These are phyloP conservation scores for Dothiorella sarmentorum DNA, from an alignment of 2,329 filamentous ascomycete species.

Conservation along the genomic window DNA sequence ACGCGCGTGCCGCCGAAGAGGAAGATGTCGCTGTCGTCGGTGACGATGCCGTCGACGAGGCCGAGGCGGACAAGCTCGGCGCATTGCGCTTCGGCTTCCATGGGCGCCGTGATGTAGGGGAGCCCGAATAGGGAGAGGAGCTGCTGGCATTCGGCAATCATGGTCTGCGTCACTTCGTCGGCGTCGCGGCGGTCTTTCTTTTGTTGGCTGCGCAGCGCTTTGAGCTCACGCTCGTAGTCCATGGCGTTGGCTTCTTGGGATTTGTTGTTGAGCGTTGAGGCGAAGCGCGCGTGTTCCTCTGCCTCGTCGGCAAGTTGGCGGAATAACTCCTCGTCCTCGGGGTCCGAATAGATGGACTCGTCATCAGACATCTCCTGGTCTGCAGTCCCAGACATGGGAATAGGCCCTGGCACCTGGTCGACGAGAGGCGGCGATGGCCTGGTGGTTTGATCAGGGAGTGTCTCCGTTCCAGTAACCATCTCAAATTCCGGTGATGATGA, in stretches of 20 bases:
- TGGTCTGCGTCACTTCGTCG: constrained; percentile 93
- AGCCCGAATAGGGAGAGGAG: constrained; percentile 86
- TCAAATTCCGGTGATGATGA: constrained; percentile 52
- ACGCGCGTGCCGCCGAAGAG: constrained; percentile 93
- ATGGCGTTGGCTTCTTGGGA: constrained; percentile 52
- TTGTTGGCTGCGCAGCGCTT: constrained; percentile 84
- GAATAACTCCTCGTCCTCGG: constrained; percentile 87
- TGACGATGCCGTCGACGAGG: constrained; percentile 95
- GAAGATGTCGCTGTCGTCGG: constrained; percentile 94
- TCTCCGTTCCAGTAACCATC: constrained; percentile 37
- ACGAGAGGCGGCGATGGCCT: constrained; percentile 20
- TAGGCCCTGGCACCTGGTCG: constrained; percentile 29
- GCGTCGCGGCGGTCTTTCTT: constrained; percentile 95
- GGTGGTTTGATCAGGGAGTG: constrained; percentile 12
- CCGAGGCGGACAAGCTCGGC: constrained; percentile 83
- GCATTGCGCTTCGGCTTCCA: constrained; percentile 98
- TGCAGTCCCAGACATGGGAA: constrained; percentile 31
- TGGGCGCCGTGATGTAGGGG: constrained; percentile 94
- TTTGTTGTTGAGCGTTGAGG: constrained; percentile 78
- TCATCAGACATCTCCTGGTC: constrained; percentile 30
- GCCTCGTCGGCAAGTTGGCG: constrained; percentile 83
- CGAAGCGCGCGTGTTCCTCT: constrained; percentile 91
- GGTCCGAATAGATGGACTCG: constrained; percentile 61
- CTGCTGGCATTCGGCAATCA: constrained; percentile 93
- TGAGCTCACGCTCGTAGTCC: constrained; percentile 84